Conservation (phyloP, 1,284 basidiomycete species). For the Gomphus bonarii region DNA sequence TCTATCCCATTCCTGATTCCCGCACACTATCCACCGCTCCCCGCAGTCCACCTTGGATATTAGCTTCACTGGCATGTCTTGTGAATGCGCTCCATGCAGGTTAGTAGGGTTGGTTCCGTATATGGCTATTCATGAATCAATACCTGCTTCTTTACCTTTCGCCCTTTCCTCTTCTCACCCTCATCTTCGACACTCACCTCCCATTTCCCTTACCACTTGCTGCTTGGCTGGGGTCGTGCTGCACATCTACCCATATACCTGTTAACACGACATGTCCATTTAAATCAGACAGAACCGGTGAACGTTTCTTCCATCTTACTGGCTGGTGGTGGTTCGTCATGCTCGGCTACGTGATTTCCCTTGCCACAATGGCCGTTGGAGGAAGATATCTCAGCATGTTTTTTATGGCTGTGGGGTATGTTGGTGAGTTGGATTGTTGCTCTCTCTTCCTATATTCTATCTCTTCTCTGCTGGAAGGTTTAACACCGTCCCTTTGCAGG, state of each 20-base stretch:
- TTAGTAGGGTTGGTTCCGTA: slow-evolving; percentile 20
- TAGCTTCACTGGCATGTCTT: slow-evolving; percentile 43
- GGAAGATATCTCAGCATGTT: slow-evolving; percentile 58
- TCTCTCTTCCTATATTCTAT: not conserved
- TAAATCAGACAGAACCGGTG: slow-evolving; percentile 43
- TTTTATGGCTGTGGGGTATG: slow-evolving; percentile 48
- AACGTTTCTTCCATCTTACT: slow-evolving; percentile 59
- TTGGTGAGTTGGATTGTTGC: slow-evolving; percentile 27
- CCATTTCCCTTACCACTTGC: no score
- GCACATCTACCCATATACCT: not conserved
- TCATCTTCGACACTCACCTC: not conserved
- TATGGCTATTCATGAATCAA: not conserved
- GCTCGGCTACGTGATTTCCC: slow-evolving; percentile 50
- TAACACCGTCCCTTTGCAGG: slow-evolving; percentile 23
- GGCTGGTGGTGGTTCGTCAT: slow-evolving; percentile 52
- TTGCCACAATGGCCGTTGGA: slow-evolving; percentile 41
- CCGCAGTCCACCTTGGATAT: slow-evolving; percentile 52
- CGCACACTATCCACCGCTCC: no score
- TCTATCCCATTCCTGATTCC: no score
- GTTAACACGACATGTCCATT: not conserved
- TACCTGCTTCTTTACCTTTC: not conserved
- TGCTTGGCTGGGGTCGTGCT: no score
- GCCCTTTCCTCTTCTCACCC: slow-evolving; percentile 11
- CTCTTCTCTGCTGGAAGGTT: no score
- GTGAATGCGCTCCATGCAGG: slow-evolving; percentile 60